Percentiles rank a stretch among this genome's conserved stretches.
phyloP scores from a whole-genome alignment of 768 basidiomycete species.

The Podaxis pistillaris region DNA sequence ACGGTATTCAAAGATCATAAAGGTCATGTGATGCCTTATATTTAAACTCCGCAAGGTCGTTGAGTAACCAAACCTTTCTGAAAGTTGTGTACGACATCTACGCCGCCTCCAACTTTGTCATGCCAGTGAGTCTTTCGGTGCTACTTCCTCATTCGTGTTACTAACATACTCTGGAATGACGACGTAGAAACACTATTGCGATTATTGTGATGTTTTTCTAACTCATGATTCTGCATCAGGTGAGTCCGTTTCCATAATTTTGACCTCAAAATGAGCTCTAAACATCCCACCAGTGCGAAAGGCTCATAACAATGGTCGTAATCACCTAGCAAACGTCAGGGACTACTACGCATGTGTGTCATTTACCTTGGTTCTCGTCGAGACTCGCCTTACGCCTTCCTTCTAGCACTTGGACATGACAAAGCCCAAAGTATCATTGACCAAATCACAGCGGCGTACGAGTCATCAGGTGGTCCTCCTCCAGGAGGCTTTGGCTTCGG shows the following conservation, averaged over 20 bases:
- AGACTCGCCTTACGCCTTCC: conserved; percentile 1
- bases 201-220: conserved; percentile 91
- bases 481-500: conserved; percentile 87
- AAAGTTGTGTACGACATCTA: conserved; percentile 2
- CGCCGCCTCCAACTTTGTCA: conserved; percentile 28
- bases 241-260: conserved; percentile 27
- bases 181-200: conserved; percentile 85
- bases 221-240: conserved; percentile 95
- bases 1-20: background rate
- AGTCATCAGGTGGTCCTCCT: conserved; percentile 81
- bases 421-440: conserved; percentile 98
- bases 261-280: conserved; percentile 1
- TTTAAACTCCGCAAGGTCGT: conserved; percentile 26
- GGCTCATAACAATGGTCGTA: conserved; percentile 96
- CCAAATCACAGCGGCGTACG: conserved; percentile 94
- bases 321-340: conserved; percentile 93
- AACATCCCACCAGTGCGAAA: conserved; percentile 69
- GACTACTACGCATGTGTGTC: conserved; percentile 93
- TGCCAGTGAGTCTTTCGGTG: conserved; percentile 56
- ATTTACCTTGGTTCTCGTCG: background rate
- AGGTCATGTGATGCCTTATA: conserved; percentile 20
- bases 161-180: conserved; percentile 12
- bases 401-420: conserved; percentile 83
- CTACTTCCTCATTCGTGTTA: background rate
- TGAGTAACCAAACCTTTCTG: background rate